These are phyloP conservation scores for Byssochlamys sp. DNA, from an alignment of 2,329 filamentous ascomycete genomes.

Conservation along the genomic window DNA sequence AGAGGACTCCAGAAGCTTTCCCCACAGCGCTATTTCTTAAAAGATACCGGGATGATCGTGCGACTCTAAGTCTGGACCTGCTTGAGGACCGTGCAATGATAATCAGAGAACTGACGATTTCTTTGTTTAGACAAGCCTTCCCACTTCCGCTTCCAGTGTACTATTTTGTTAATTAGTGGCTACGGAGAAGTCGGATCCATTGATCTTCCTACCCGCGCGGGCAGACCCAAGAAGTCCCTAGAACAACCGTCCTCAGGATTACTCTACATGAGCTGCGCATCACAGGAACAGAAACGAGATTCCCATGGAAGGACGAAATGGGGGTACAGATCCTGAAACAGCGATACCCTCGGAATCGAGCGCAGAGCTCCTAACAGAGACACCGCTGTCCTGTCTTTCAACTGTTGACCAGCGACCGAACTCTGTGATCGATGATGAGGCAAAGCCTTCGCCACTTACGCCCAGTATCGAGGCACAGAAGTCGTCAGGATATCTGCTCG, in stretches of 20 bases:
- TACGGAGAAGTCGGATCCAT: background rate
- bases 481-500: background rate
- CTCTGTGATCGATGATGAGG: background rate
- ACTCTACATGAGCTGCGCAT: background rate
- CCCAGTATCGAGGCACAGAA: background rate
- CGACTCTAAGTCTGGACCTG: background rate
- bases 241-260: background rate
- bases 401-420: background rate
- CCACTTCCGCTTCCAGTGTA: background rate
- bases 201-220: background rate
- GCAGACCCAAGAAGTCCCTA: background rate
- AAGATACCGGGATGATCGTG: background rate
- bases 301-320: background rate
- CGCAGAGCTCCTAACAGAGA: background rate
- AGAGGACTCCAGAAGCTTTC: background rate
- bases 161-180: background rate
- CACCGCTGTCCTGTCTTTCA: background rate
- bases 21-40: background rate
- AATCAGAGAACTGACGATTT: background rate
- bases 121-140: background rate
- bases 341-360: background rate
- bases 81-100: background rate
- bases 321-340: background rate
- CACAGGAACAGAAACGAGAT: background rate
- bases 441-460: background rate